A percentile compares a stretch with the other conserved stretches of the same genome.
Evolutionary conservation across 805 yeast species (phyloP).

Genomic region (Ogataea pini): DNA sequence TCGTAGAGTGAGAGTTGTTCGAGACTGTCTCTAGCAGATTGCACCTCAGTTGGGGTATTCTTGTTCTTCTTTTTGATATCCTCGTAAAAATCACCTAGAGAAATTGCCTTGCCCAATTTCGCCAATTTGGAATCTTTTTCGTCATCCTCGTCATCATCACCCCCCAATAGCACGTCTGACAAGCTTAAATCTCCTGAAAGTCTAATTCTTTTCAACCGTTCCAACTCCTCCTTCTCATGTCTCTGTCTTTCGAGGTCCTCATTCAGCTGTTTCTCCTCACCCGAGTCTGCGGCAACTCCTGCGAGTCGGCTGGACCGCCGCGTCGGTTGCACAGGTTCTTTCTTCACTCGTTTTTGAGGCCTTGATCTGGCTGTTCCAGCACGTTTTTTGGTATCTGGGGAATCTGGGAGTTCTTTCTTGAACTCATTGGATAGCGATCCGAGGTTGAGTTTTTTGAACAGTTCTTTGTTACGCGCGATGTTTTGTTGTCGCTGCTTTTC

Average conservation of each 20-base stretch:
- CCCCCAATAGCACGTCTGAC: slow-evolving; percentile 53
- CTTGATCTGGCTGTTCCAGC: slow-evolving; percentile 27
- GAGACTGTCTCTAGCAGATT: slow-evolving; percentile 54
- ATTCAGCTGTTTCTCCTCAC: slow-evolving; percentile 50
- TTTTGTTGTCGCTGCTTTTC: slow-evolving; percentile 73
- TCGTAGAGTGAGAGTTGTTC: slow-evolving; percentile 51
- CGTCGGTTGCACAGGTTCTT: slow-evolving; percentile 48
- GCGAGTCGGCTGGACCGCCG: slow-evolving; percentile 79
- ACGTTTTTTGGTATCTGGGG: slow-evolving; percentile 29
- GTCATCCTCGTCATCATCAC: slow-evolving; percentile 34
- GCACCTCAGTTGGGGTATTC: slow-evolving; percentile 40
- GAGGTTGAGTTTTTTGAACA: slow-evolving; percentile 70
- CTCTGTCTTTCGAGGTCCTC: slow-evolving; percentile 39
- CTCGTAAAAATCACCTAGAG: slow-evolving; percentile 73
- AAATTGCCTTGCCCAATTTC: slow-evolving; percentile 51
- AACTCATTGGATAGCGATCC: slow-evolving; percentile 57
- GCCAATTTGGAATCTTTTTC: slow-evolving; percentile 34
- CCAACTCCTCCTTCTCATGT: slow-evolving; percentile 34
- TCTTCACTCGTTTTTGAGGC: slow-evolving; percentile 31
- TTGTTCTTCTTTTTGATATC: slow-evolving; percentile 42
- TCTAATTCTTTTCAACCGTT: slow-evolving; percentile 57
- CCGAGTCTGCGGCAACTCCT: slow-evolving; percentile 50
- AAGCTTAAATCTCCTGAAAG: slow-evolving; percentile 66
- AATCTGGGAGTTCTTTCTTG: slow-evolving; percentile 41
- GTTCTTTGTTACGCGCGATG: slow-evolving; percentile 78